These are phyloP conservation scores for Hymenoscyphus repandus DNA, from an alignment of 2,329 filamentous ascomycete genomes.

Conservation along the genomic window DNA sequence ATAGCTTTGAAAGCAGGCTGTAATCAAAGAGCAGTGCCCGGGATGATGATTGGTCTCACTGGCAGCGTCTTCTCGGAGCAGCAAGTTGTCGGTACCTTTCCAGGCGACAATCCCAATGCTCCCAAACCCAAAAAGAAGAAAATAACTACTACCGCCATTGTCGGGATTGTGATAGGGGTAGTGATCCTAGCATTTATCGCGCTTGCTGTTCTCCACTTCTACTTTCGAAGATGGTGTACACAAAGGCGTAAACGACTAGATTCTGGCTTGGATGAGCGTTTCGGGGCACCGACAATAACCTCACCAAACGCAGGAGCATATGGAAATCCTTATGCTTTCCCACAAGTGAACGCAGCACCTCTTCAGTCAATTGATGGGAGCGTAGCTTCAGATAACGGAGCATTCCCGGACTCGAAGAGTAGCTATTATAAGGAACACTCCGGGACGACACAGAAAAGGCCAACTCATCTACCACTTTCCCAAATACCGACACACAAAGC, in stretches of 20 bases:
- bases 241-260: conserved; percentile 9
- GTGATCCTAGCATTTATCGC: conserved; percentile 12
- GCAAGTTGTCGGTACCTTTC: conserved; percentile 19
- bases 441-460: not conserved
- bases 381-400: not conserved
- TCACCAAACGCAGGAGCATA: conserved; percentile 22
- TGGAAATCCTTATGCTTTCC: conserved; percentile 11
- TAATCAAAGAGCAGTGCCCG: conserved; percentile 19
- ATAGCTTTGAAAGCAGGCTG: conserved; percentile 26
- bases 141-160: conserved; percentile 19
- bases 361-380: not conserved
- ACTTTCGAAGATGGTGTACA: conserved; percentile 12
- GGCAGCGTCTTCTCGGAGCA: conserved; percentile 24
- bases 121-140: conserved; percentile 7
- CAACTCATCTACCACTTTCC: conserved; percentile 3
- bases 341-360: conserved; percentile 1
- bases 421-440: not conserved
- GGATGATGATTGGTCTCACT: conserved; percentile 22
- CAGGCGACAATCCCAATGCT: conserved; percentile 10
- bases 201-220: conserved; percentile 16
- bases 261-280: conserved; percentile 24
- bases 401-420: too few species aligned
- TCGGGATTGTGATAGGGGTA: conserved; percentile 24
- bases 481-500: conserved; percentile 20
- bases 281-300: conserved; percentile 25